These are phyloP conservation scores for Atractiella rhizophila DNA, from an alignment of 768 basidiomycete species.

Conservation along the genomic window DNA sequence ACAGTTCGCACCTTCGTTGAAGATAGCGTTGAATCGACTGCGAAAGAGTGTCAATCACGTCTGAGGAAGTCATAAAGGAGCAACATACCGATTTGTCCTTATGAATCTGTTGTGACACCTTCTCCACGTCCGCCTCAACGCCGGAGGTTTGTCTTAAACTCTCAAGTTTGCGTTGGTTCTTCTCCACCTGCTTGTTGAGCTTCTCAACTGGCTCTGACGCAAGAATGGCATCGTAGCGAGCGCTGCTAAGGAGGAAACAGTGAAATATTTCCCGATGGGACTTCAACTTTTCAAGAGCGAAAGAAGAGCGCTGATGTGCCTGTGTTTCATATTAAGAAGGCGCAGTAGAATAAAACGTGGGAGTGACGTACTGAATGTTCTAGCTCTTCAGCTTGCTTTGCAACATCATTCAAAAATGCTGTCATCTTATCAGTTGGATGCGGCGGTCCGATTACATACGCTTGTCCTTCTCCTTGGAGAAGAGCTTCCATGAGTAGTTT, in stretches of 20 bases:
- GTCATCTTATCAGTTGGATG: no score
- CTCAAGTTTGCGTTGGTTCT: slow-evolving; percentile 44
- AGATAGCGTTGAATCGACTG: no score
- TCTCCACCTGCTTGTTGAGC: slow-evolving; percentile 61
- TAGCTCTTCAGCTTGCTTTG: slow-evolving; percentile 21
- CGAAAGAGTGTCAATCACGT: no score
- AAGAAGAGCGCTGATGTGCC: not conserved
- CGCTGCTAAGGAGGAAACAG: slow-evolving; percentile 18
- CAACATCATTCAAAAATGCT: no score
- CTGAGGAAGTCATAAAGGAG: no score
- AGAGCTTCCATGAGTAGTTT: slow-evolving; percentile 23
- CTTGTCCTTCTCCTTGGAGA: slow-evolving; percentile 42
- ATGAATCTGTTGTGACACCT: no score
- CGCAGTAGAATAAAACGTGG: slow-evolving; percentile 5
- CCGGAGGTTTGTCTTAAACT: no score
- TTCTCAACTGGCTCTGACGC: slow-evolving; percentile 70
- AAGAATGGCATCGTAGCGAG: slow-evolving; percentile 52
- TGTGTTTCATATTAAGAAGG: no score
- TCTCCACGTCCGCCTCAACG: no score
- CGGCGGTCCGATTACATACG: no score
- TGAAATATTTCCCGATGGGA: slow-evolving; percentile 4
- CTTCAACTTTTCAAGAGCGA: not conserved
- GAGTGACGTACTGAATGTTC: slow-evolving; percentile 15
- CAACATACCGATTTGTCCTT: no score
- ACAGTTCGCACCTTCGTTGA: no score